These are phyloP conservation scores for Citrus australasica DNA, from an alignment of 345 rosid species.

Conservation along the genomic window DNA sequence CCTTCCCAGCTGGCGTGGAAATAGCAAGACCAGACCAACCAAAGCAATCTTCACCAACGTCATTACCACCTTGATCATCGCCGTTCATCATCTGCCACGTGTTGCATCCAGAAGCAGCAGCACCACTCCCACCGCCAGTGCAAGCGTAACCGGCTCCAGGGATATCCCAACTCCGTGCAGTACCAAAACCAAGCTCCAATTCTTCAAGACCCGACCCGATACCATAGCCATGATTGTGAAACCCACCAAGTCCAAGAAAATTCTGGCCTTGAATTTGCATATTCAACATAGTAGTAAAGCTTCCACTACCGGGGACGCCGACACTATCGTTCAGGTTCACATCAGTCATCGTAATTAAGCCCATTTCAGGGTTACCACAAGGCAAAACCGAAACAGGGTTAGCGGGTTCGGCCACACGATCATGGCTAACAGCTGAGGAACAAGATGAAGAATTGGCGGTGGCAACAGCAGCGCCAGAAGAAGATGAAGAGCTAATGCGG, in stretches of 20 bases:
- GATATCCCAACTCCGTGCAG: slow-evolving; percentile 35
- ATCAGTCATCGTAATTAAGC: neutral
- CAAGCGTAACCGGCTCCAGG: slow-evolving; percentile 27
- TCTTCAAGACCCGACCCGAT: slow-evolving; percentile 33
- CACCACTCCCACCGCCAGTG: slow-evolving; percentile 6
- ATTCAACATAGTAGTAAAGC: slow-evolving; percentile 19
- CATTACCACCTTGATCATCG: slow-evolving; percentile 24
- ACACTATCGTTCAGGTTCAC: slow-evolving; percentile 28
- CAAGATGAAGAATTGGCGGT: slow-evolving; percentile 17
- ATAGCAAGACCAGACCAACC: slow-evolving; percentile 57
- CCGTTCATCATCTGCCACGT: slow-evolving; percentile 35
- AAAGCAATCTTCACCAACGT: slow-evolving; percentile 40
- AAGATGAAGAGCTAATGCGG: slow-evolving; percentile 24
- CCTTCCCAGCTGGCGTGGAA: slow-evolving; percentile 43
- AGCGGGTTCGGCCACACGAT: slow-evolving; percentile 13
- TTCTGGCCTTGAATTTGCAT: slow-evolving; percentile 19
- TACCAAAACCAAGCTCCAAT: slow-evolving; percentile 30
- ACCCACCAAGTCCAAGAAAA: slow-evolving; percentile 19
- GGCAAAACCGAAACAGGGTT: slow-evolving; percentile 18
- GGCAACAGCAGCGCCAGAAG: slow-evolving; percentile 2
- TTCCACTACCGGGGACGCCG: slow-evolving; percentile 16
- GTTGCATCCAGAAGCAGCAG: slow-evolving; percentile 23
- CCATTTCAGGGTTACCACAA: slow-evolving; percentile 17
- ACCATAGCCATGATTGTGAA: slow-evolving; percentile 15
- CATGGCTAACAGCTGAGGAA: slow-evolving; percentile 24